Evolutionary conservation across 2,329 filamentous ascomycete genomes (phyloP).

Genomic region (Exophiala aquamarina): DNA sequence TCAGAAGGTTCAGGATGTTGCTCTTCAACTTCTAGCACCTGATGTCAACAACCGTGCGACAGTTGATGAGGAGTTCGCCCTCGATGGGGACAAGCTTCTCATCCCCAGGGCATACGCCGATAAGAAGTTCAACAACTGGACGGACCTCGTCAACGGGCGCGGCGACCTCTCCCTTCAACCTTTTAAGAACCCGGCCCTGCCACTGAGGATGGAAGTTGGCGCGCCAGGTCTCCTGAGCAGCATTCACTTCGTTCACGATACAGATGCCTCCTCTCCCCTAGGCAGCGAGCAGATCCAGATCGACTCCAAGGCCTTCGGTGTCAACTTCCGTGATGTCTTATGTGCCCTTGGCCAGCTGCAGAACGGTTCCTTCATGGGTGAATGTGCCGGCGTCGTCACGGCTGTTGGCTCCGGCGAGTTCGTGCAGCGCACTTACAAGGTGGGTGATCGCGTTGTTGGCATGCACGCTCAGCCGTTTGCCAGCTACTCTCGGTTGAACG

Average conservation of each 20-base stretch:
- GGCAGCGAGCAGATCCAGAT: conserved; percentile 30
- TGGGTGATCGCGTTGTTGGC: conserved; percentile 37
- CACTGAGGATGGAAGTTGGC: conserved; percentile 19
- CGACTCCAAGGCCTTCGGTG: conserved; percentile 29
- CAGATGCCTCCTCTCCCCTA: not conserved
- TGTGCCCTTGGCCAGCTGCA: conserved; percentile 28
- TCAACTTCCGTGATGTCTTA: conserved; percentile 33
- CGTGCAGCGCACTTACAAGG: conserved; percentile 1
- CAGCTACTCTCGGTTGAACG: conserved; percentile 27
- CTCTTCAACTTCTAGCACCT: too few relatives aligned
- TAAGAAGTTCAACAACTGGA: too few relatives aligned
- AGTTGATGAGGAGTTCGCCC: too few relatives aligned
- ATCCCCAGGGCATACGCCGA: too few relatives aligned
- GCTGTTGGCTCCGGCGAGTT: conserved; percentile 16
- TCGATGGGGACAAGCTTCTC: too few relatives aligned
- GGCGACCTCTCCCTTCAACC: not conserved
- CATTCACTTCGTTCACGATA: conserved; percentile 23
- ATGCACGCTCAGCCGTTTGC: conserved; percentile 30
- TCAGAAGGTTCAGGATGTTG: too few relatives aligned
- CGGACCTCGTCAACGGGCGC: too few relatives aligned
- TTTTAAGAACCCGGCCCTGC: conserved; percentile 6
- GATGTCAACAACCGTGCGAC: too few relatives aligned
- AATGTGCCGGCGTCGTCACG: conserved; percentile 31
- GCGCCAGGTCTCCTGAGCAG: conserved; percentile 26
- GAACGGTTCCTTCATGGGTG: conserved; percentile 27